Evolutionary conservation across 495 filamentous ascomycete genomes (phyloP), one percentile per base, ranked within the genome.

Genomic region (Echria macrotheca): DNA sequence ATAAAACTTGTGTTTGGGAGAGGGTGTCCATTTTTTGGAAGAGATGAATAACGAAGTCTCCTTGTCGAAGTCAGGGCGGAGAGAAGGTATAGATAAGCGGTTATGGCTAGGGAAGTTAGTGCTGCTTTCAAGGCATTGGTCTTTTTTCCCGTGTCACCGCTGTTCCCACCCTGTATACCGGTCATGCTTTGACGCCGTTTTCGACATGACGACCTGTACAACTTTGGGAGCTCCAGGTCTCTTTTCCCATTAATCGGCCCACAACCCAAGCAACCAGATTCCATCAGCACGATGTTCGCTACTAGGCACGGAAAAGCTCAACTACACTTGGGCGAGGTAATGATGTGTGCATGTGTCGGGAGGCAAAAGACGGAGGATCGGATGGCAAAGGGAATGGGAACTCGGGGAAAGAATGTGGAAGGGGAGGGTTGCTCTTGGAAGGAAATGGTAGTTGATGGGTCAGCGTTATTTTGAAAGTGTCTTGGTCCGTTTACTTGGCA

Each of bases 21-120:
- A 35, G 42, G 37, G 52, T 28, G 23, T 49, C 22, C 28, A 31
- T 49, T 50, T 50, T 53, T 48, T 45, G 54, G 50, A 55, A 52
- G 55, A 57, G 54, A 60, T 51, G 57, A 63, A 56, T 65, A 60
- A 65, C 55, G 59, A n/a, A 65, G 53, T 65, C 44, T 62, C 52
- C 49, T 56, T 57, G 56, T 59, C 44, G 54, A 52, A 48, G 50
- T 25, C 52, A 38, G 35, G 52, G 53, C 46, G 45, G 55, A 48
- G 52, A 39, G 53, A 50, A 63, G 42, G 55, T 65, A 60, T 65
- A 65, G 59, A 63, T 63, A 58, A 52, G 56, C 48, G 42, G 51
- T 49, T 43, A 25, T 32, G 47, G 46, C 26, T 45, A 39, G 36
- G 44, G 46, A 31, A 48, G 41, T 54, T 54, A 47, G 40, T 52